Evolutionary conservation across 768 basidiomycete genomes (phyloP).

Genomic region (Podaxis sp.): DNA sequence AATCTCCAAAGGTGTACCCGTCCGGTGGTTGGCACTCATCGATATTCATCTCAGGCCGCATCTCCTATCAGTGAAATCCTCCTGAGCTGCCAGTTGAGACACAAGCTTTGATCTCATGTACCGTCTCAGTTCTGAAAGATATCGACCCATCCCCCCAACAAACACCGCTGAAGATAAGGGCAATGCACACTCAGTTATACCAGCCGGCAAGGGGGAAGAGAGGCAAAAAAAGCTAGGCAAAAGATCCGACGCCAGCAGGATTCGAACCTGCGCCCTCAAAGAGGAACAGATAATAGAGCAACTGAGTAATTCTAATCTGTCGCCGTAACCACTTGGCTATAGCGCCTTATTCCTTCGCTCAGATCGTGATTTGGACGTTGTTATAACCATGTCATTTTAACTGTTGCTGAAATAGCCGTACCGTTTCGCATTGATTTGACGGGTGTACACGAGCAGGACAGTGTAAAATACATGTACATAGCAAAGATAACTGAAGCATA

Average conservation of each 20-base stretch:
- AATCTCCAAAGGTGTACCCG: background rate
- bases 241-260: conserved; percentile 20
- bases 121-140: background rate
- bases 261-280: conserved; percentile 62
- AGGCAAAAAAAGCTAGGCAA: background rate
- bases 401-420: background rate
- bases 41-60: background rate
- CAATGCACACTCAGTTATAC: background rate
- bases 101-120: background rate
- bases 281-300: conserved; percentile 52
- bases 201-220: background rate
- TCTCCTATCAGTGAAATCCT: background rate
- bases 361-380: too few relatives aligned
- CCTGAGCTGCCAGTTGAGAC: background rate
- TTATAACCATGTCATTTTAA: too few relatives aligned
- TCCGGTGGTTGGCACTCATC: background rate
- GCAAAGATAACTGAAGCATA: conserved; percentile 1
- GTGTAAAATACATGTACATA: background rate
- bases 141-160: background rate
- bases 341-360: conserved; percentile 42
- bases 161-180: background rate
- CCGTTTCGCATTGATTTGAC: background rate
- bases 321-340: conserved; percentile 82
- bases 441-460: too few relatives aligned
- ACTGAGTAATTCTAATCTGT: conserved; percentile 55